Evolutionary conservation across 2,329 filamentous ascomycete genomes (phyloP).

Genomic region (Nemania sp.): DNA sequence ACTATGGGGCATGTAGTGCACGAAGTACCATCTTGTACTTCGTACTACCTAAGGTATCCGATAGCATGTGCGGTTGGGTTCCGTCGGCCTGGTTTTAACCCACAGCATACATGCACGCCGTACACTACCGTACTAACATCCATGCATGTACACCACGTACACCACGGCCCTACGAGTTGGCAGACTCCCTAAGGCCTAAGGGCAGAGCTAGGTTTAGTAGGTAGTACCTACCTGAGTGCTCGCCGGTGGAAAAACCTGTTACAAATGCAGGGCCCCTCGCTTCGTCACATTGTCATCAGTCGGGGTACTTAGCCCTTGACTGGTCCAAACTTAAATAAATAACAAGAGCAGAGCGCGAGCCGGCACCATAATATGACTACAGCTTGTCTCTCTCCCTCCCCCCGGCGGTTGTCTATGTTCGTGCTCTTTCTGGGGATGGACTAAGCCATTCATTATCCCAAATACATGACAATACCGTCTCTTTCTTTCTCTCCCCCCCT

Average conservation of each 20-base stretch:
- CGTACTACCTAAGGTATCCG: too few relatives aligned
- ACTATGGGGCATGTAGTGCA: too few relatives aligned
- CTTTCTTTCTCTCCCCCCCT: too few relatives aligned
- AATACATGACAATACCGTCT: background rate
- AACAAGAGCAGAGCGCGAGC: background rate
- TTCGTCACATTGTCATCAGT: conserved; percentile 4
- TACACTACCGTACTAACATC: too few relatives aligned
- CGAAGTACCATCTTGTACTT: too few relatives aligned
- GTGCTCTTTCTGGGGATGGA: background rate
- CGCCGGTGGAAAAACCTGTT: background rate
- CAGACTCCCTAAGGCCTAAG: too few relatives aligned
- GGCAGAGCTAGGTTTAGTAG: too few relatives aligned
- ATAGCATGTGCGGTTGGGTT: too few relatives aligned
- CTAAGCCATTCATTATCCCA: background rate
- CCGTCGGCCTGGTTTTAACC: too few relatives aligned
- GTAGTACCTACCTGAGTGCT: background rate
- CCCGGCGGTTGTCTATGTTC: background rate
- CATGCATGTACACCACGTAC: too few relatives aligned
- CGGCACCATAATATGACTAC: conserved; percentile 13
- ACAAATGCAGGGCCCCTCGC: background rate
- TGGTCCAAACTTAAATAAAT: conserved; percentile 12
- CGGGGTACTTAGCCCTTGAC: conserved; percentile 11
- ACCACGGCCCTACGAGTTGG: too few relatives aligned
- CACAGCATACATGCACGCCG: too few relatives aligned
- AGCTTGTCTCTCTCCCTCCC: background rate